phyloP scores from a whole-genome alignment of 2,329 filamentous ascomycete genomes.

The Pseudomassariella vexata region DNA sequence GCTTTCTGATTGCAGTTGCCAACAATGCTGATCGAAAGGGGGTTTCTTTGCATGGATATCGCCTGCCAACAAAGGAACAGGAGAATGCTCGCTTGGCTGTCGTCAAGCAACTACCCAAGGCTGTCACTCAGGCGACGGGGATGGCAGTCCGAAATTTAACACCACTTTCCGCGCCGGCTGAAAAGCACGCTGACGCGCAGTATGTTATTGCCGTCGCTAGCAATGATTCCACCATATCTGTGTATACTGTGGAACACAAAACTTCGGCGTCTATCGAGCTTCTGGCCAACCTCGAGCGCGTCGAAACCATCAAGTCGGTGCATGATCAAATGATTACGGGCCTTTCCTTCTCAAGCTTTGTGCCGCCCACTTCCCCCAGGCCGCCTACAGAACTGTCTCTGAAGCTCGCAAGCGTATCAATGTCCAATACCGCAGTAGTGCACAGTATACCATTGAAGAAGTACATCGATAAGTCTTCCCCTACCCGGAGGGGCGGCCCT shows the following conservation, averaged over 20 bases:
- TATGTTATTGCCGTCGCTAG: constrained; percentile 76
- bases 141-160: constrained; percentile 71
- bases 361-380: constrained; percentile 41
- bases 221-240: constrained; percentile 70
- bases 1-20: constrained; percentile 50
- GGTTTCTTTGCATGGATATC: constrained; percentile 49
- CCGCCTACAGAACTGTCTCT: constrained; percentile 52
- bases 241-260: constrained; percentile 72
- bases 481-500: constrained; percentile 28
- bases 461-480: constrained; percentile 27
- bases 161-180: constrained; percentile 41
- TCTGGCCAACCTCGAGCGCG: constrained; percentile 44
- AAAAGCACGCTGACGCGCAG: constrained; percentile 60
- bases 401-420: constrained; percentile 75
- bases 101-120: constrained; percentile 54
- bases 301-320: constrained; percentile 47
- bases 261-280: constrained; percentile 39
- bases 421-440: constrained; percentile 73
- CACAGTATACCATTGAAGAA: constrained; percentile 68
- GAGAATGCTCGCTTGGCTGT: constrained; percentile 44
- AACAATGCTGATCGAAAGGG: constrained; percentile 56
- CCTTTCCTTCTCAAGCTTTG: constrained; percentile 53
- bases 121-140: constrained; percentile 68
- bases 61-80: constrained; percentile 37
- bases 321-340: constrained; percentile 55